phyloP scores from a whole-genome alignment of 164 flowering plant genomes.

The Aristolochia californica region DNA sequence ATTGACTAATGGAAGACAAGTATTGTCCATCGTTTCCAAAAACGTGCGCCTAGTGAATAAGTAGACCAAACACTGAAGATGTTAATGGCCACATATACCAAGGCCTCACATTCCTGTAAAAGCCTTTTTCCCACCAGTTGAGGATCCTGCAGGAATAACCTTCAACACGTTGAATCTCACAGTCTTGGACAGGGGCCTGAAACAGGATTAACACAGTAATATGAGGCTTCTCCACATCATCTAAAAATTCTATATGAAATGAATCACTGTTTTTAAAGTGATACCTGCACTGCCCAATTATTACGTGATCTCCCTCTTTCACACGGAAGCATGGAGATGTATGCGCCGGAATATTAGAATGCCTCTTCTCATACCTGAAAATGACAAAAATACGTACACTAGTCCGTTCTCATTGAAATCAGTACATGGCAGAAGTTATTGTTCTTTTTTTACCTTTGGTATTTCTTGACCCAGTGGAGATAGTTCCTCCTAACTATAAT shows the following conservation, averaged over 20 bases:
- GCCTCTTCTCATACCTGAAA: conserved; percentile 31
- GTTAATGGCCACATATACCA: no score
- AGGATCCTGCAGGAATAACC: conserved; percentile 57
- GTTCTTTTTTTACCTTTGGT: conserved; percentile 17
- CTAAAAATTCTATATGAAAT: no score
- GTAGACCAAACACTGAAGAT: no score
- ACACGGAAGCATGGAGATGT: conserved; percentile 34
- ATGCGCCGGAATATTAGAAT: conserved; percentile 31
- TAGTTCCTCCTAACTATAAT: conserved; percentile 25
- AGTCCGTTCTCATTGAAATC: not conserved
- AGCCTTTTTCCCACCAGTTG: conserved; percentile 57
- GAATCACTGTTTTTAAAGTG: no score
- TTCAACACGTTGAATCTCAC: conserved; percentile 62
- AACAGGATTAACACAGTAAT: not conserved
- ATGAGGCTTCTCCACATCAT: not conserved
- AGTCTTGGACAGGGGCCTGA: conserved; percentile 63
- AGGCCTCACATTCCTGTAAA: conserved; percentile 39
- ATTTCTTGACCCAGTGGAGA: conserved; percentile 29
- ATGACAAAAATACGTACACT: not conserved
- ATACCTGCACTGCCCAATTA: conserved; percentile 30
- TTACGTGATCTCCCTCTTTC: conserved; percentile 32
- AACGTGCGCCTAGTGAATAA: no score
- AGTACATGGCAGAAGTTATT: not conserved
- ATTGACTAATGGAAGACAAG: no score
- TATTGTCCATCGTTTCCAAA: no score